Base-by-base conservation (phyloP, 371 early-diverging fungal genomes). In the Choanephora cucurbitarum region DNA sequence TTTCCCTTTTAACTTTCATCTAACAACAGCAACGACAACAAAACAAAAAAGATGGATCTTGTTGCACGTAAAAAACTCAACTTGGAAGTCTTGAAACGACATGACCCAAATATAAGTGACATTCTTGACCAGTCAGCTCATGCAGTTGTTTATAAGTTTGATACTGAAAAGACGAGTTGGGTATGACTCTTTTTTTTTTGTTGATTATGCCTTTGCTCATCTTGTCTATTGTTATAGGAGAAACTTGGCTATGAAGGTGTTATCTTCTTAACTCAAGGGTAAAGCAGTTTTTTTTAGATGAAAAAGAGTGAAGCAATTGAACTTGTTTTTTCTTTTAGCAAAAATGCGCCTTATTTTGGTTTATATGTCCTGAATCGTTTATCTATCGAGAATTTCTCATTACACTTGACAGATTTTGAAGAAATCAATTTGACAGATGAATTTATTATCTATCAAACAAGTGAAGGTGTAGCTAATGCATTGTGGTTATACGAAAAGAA, bases 81-180 rank as follows among this genome's bases (percentile, higher is more conserved):
- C 67, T 74, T 91, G 47, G 80, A 72, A 40, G 91, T 90, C 19
- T 70, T 92, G 15, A 79, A 79, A 59, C 81, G 89, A 22, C 87
- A 91, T 57, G 92, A 92, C 61, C 66, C 83, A 7, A 66, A 70
- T 37, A 88, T 89, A 41, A 62, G 73, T 31, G 81, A 79, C 51
- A 88, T 92, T 46, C 57, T 88, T 49, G 90, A 91, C 66, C 81
- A 79, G 32, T 84, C 90, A 11, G 79, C 84, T 34, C 85, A 91
- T 67, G 89, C 88, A 28, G 90, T 88, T 21, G 85, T 91, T n/a
- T 92, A 92, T 65, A 82, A 87, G 50, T 91, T 90, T 69, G 85
- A 84, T 62, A 69, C 66, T 22, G 75, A 69, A 23, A 76, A 75
- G 31, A 65, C 79, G 54, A 67, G 82, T 17, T 92, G 92, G 92